Evolutionary conservation across 2,329 filamentous ascomycete genomes (phyloP).

Genomic region (Whalleya microplaca): DNA sequence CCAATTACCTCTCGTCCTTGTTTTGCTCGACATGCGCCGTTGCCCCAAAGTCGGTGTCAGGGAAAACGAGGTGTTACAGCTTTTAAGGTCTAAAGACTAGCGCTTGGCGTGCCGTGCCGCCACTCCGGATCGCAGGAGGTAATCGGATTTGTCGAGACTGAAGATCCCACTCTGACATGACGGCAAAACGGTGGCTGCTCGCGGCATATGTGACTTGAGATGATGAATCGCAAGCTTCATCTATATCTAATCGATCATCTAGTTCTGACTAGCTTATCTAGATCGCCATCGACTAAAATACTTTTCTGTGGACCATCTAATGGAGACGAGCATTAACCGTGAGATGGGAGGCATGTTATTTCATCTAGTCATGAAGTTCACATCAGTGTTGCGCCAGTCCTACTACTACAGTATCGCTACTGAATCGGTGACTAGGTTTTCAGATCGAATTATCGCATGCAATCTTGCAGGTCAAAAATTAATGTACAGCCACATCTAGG

Average conservation of each 20-base stretch:
- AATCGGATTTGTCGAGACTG: not conserved
- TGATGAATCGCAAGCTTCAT: not conserved
- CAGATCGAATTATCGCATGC: too few species aligned
- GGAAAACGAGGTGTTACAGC: not conserved
- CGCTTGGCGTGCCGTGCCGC: not conserved
- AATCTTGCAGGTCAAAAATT: not conserved
- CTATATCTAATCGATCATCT: not conserved
- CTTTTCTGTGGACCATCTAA: not conserved
- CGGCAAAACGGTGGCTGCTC: not conserved
- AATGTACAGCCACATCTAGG: not conserved
- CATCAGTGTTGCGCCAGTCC: not conserved
- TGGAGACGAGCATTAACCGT: not conserved
- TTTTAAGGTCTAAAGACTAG: not conserved
- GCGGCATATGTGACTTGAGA: not conserved
- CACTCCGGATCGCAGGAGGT: not conserved
- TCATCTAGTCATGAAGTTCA: not conserved
- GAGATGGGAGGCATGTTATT: not conserved
- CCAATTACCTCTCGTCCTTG: not conserved
- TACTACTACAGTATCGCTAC: not conserved
- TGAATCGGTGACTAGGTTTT: not conserved
- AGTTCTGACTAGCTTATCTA: not conserved
- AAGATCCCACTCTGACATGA: not conserved
- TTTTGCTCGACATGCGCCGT: not conserved
- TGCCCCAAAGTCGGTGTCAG: not conserved
- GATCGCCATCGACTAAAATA: not conserved